A percentile compares a stretch with the other conserved stretches of the same genome.
Evolutionary conservation across 225 moss, liverwort and hornwort genomes (phyloP).

Genomic region (Pleurozium schreberi): DNA sequence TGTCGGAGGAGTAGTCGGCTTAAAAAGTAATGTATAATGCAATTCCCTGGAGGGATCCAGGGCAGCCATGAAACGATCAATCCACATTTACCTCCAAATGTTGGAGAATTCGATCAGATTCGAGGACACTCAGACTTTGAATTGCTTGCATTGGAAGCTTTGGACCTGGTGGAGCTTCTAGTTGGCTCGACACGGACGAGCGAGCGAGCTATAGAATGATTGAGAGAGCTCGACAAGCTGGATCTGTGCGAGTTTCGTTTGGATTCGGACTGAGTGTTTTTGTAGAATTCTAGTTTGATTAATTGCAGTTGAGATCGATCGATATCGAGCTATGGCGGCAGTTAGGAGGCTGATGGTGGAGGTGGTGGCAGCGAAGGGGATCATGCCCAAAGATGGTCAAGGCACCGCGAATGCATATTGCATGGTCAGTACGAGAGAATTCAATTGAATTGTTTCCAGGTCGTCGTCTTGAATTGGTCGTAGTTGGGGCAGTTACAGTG

Average conservation of each 20-base stretch:
- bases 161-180: neutral
- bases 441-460: neutral
- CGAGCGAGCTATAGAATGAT: neutral
- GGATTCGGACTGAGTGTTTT: neutral
- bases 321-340: neutral
- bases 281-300: neutral
- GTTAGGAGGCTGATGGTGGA: conserved; percentile 13
- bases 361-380: conserved; percentile 22
- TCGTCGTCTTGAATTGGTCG: neutral
- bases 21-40: neutral
- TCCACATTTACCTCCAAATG: neutral
- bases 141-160: neutral
- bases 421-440: neutral
- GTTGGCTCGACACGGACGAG: neutral
- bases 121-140: neutral
- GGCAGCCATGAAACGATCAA: neutral
- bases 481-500: neutral
- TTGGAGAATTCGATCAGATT: neutral
- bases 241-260: neutral
- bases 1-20: neutral
- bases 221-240: neutral
- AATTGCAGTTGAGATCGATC: neutral
- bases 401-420: conserved; percentile 27
- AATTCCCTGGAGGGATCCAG: neutral
- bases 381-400: conserved; percentile 25